Evolutionary conservation across 2,329 filamentous ascomycete genomes (phyloP).

Genomic region (Pestalotiopsis sp.): DNA sequence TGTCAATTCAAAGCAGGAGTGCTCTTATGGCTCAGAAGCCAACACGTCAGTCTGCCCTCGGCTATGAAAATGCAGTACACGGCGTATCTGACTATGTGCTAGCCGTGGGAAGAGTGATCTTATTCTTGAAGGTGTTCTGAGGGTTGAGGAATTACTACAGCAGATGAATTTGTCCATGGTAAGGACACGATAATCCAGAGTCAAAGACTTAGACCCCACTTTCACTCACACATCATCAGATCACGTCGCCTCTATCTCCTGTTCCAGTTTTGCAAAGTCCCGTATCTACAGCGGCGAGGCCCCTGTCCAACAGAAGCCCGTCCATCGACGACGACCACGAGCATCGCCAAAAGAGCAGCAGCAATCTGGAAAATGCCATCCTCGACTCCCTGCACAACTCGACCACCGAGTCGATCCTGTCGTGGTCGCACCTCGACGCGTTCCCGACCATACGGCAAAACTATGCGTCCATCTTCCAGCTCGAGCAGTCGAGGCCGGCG

Average conservation of each 20-base stretch:
- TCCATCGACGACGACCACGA: conserved; percentile 11
- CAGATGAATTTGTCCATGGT: conserved; percentile 44
- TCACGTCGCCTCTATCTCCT: not conserved
- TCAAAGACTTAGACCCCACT: not conserved
- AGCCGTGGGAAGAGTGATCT: conserved; percentile 52
- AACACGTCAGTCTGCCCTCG: conserved; percentile 38
- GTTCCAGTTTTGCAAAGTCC: conserved; percentile 10
- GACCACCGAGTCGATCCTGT: conserved; percentile 50
- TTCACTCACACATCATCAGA: conserved; percentile 14
- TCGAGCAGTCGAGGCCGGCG: conserved; percentile 43
- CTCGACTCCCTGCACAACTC: conserved; percentile 51
- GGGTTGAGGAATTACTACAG: conserved; percentile 46
- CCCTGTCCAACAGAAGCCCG: conserved; percentile 12
- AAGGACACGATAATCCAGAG: not conserved
- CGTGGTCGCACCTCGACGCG: conserved; percentile 49
- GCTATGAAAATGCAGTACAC: not conserved
- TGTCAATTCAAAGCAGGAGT: conserved; percentile 35
- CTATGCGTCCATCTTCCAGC: conserved; percentile 45
- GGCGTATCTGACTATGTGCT: not conserved
- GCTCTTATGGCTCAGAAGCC: conserved; percentile 42
- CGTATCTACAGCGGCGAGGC: not conserved
- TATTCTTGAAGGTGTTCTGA: conserved; percentile 49
- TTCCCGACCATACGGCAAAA: conserved; percentile 43
- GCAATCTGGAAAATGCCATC: conserved; percentile 45
- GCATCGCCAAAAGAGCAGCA: conserved; percentile 18